Evolutionary conservation across 495 filamentous ascomycete species (phyloP).

Genomic region (Penicillium coffeae): DNA sequence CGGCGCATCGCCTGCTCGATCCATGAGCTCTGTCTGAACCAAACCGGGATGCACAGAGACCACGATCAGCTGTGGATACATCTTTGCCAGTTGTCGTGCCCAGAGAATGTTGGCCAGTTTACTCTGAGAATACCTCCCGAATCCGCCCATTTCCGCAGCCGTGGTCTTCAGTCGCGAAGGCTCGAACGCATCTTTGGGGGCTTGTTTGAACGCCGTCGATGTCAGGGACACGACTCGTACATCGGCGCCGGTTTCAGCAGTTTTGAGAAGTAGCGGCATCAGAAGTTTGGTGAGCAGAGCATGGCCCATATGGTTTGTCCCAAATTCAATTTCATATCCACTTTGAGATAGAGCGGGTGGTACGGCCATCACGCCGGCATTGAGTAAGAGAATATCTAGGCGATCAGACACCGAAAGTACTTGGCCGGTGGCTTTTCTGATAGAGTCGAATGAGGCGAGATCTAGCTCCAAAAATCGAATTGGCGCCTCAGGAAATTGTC

Average conservation of each 20-base stretch:
- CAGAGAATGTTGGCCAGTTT: slow-evolving; percentile 61
- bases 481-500: too few species aligned
- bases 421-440: slow-evolving; percentile 48
- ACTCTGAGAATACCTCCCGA: slow-evolving; percentile 53
- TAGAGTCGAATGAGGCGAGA: slow-evolving; percentile 41
- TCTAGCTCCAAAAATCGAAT: slow-evolving; percentile 44
- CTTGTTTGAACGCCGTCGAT: slow-evolving; percentile 33
- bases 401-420: slow-evolving; percentile 45
- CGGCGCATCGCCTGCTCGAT: slow-evolving; percentile 10
- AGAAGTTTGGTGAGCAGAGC: slow-evolving; percentile 54
- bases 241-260: slow-evolving; percentile 34
- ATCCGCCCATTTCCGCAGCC: too few species aligned
- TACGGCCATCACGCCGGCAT: slow-evolving; percentile 60
- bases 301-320: slow-evolving; percentile 55
- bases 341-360: slow-evolving; percentile 34
- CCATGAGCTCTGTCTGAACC: slow-evolving; percentile 30
- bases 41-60: slow-evolving; percentile 48
- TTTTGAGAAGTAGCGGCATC: slow-evolving; percentile 27
- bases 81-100: slow-evolving; percentile 42
- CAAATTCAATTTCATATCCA: slow-evolving; percentile 56
- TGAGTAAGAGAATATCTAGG: slow-evolving; percentile 61
- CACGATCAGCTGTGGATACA: slow-evolving; percentile 41
- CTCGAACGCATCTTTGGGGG: slow-evolving; percentile 24
- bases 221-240: slow-evolving; percentile 42
- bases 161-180: slow-evolving; percentile 39